These are phyloP conservation scores for Eragrostis curvula DNA, from an alignment of 176 grass and related monocot species.

Conservation along the genomic window DNA sequence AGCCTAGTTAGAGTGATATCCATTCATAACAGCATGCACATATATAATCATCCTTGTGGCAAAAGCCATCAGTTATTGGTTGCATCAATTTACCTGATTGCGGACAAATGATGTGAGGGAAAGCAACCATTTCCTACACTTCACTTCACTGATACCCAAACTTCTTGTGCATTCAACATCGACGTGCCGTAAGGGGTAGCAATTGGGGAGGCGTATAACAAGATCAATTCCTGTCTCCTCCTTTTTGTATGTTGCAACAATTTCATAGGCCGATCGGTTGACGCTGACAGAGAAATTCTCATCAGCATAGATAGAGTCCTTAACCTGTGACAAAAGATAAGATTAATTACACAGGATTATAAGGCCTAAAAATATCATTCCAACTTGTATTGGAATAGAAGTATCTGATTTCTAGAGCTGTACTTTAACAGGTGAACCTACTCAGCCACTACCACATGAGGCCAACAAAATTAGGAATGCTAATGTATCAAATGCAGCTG, in stretches of 20 bases:
- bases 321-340: slow-evolving; percentile 56
- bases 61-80: not conserved
- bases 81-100: slow-evolving; percentile 64
- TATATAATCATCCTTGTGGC: not conserved
- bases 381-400: not conserved
- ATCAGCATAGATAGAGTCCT: slow-evolving; percentile 66
- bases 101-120: slow-evolving; percentile 83
- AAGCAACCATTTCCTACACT: slow-evolving; percentile 89
- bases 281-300: slow-evolving; percentile 92
- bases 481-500: not conserved
- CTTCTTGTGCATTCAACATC: slow-evolving; percentile 91
- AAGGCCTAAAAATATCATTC: not conserved
- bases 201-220: slow-evolving; percentile 79
- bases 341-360: not conserved
- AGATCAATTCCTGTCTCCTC: slow-evolving; percentile 97
- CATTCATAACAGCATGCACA: not conserved
- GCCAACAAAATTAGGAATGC: not conserved
- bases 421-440: not conserved
- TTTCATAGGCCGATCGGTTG: slow-evolving; percentile 77
- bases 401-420: slow-evolving; percentile 1
- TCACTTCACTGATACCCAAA: slow-evolving; percentile 88
- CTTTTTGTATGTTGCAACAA: slow-evolving; percentile 97
- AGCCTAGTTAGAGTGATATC: slow-evolving; percentile 17
- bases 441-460: not conserved
- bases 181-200: slow-evolving; percentile 84